Conservation (phyloP, 768 basidiomycete genomes). For the Strobilomyces confusus region DNA sequence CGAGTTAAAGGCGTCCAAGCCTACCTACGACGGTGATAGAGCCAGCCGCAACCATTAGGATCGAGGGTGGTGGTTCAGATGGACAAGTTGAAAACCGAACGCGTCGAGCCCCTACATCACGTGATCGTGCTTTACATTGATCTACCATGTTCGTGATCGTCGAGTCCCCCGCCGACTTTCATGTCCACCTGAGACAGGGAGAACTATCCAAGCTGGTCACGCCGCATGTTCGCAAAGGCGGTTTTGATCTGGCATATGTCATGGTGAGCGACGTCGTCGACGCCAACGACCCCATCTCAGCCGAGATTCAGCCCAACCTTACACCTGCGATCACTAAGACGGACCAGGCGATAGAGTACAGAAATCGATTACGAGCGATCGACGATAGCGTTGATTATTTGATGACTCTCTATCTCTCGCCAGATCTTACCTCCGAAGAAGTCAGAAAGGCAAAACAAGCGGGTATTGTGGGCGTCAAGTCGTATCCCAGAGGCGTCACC, state of each 20-base stretch:
- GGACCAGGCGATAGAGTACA: conserved; percentile 78
- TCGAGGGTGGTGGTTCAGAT: background rate
- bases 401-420: conserved; percentile 95
- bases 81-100: conserved; percentile 30
- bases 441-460: conserved; percentile 82
- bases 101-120: conserved; percentile 23
- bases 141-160: conserved; percentile 27
- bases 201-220: conserved; percentile 76
- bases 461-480: conserved; percentile 89
- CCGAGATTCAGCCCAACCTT: conserved; percentile 73
- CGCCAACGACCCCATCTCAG: conserved; percentile 10
- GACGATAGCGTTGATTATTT: conserved; percentile 81
- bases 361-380: conserved; percentile 64
- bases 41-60: conserved; percentile 72
- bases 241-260: conserved; percentile 89
- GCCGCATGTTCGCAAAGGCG: conserved; percentile 86
- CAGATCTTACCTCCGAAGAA: conserved; percentile 85
- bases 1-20: conserved; percentile 8
- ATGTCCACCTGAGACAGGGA: conserved; percentile 95
- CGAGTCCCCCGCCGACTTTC: conserved; percentile 81
- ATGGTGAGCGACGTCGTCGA: conserved; percentile 59
- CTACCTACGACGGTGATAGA: conserved; percentile 84
- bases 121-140: conserved; percentile 25
- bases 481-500: conserved; percentile 95
- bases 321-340: conserved; percentile 84